phyloP scores from a whole-genome alignment of 139 green algal species.

The Chlorella sp. region DNA sequence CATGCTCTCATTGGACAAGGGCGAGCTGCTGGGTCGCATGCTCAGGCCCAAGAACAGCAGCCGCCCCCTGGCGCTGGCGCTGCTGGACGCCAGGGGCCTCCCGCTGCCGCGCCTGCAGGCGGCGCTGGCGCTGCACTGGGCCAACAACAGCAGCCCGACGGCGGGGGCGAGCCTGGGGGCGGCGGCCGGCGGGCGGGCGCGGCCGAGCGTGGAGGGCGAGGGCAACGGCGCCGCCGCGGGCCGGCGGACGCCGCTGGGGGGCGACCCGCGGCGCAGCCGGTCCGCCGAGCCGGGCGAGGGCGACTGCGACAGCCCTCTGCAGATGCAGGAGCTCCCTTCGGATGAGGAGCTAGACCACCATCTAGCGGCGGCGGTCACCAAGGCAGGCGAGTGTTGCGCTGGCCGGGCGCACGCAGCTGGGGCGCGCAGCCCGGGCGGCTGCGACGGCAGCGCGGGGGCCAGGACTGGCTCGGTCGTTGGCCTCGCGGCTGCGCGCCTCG shows the following conservation, averaged over 20 bases:
- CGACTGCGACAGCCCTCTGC: conserved; percentile 8
- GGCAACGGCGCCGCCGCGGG: not conserved
- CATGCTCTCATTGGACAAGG: conserved; percentile 25
- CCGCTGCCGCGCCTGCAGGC: conserved; percentile 25
- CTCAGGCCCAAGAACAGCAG: conserved; percentile 47
- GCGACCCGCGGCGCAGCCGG: conserved; percentile 1
- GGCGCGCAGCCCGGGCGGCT: no score
- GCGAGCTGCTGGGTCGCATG: conserved; percentile 3
- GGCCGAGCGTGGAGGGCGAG: not conserved
- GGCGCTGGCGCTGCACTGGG: conserved; percentile 43
- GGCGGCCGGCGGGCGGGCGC: not conserved
- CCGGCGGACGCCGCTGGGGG: not conserved
- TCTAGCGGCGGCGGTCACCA: conserved; percentile 11
- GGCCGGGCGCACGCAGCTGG: no score
- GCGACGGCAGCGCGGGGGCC: no score
- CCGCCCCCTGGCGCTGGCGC: conserved; percentile 31
- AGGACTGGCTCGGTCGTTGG: no score
- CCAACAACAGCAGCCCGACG: conserved; percentile 41
- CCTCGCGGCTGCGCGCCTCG: no score
- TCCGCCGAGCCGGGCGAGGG: conserved; percentile 9
- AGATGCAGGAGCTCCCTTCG: conserved; percentile 29
- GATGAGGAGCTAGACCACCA: conserved; percentile 20
- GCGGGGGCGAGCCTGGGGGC: not conserved
- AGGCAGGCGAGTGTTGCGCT: not conserved
- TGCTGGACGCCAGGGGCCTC: conserved; percentile 36